Evolutionary conservation across 2,329 filamentous ascomycete species (phyloP).

Genomic region (Bipolaris zeicola): DNA sequence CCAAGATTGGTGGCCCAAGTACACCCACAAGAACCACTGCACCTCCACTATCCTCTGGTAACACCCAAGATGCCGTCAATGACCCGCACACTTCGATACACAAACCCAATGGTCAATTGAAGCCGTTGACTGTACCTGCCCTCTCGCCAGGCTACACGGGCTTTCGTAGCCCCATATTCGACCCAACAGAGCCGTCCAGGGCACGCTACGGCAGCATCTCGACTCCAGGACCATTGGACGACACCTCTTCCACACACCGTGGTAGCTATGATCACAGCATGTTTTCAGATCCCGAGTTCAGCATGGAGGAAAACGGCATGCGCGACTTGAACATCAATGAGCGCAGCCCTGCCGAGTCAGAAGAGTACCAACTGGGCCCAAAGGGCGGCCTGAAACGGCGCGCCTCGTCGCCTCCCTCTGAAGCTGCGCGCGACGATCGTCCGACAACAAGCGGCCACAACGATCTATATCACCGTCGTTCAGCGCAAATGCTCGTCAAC

Average conservation of each 20-base stretch:
- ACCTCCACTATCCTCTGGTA: constrained; percentile 37
- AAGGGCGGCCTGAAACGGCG: constrained; percentile 66
- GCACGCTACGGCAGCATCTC: constrained; percentile 58
- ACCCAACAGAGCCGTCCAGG: constrained; percentile 39
- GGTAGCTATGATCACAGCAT: constrained; percentile 67
- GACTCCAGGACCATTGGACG: constrained; percentile 55
- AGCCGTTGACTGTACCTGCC: constrained; percentile 53
- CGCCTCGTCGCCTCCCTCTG: constrained; percentile 67
- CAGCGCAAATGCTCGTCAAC: constrained; percentile 61
- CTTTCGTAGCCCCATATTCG: constrained; percentile 52
- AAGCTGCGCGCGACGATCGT: constrained; percentile 56
- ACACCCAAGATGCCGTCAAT: constrained; percentile 43
- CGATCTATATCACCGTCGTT: constrained; percentile 61
- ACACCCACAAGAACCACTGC: constrained; percentile 56
- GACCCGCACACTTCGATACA: constrained; percentile 47
- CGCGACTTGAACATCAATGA: constrained; percentile 61
- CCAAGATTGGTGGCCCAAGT: constrained; percentile 65
- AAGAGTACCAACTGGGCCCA: constrained; percentile 51
- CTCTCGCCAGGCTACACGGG: constrained; percentile 52
- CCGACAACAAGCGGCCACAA: constrained; percentile 49
- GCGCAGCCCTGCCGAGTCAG: constrained; percentile 53
- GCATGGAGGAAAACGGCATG: constrained; percentile 60
- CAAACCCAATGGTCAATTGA: constrained; percentile 52
- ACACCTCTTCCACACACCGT: constrained; percentile 60
- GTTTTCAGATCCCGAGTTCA: constrained; percentile 58